phyloP scores from a whole-genome alignment of 2,329 filamentous ascomycete species.

The Fusarium scirpi region DNA sequence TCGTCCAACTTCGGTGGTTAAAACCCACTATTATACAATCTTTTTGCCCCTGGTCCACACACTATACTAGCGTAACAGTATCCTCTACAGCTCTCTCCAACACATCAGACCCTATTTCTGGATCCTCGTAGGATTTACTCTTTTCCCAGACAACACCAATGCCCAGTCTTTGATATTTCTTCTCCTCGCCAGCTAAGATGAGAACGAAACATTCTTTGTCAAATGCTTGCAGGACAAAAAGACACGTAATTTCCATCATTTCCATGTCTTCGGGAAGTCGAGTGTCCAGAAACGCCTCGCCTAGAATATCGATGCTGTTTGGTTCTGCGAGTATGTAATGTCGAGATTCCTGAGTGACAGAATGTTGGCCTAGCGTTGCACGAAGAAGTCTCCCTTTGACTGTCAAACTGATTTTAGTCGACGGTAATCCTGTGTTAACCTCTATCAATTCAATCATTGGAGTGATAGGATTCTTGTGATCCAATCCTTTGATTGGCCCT shows the following conservation, averaged over 20 bases:
- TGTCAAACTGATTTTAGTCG: background rate
- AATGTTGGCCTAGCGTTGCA: background rate
- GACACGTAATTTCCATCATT: background rate
- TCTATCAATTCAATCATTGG: background rate
- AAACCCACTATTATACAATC: background rate
- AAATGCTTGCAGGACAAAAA: background rate
- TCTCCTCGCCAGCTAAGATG: fast-evolving
- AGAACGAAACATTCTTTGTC: background rate
- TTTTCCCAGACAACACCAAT: background rate
- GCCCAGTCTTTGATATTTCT: background rate
- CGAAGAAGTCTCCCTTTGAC: background rate
- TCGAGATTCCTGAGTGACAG: background rate
- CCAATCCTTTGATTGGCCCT: background rate
- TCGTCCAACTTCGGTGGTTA: background rate
- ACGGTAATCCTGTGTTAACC: fast-evolving
- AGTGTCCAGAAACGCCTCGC: conserved; percentile 1
- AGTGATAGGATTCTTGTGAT: fast-evolving
- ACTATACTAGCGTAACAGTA: background rate
- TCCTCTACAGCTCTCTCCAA: background rate
- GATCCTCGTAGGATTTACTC: background rate
- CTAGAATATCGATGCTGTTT: background rate
- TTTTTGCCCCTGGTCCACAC: background rate
- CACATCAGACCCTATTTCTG: background rate
- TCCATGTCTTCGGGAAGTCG: background rate
- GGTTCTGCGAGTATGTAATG: background rate